Percentiles rank a stretch among this genome's conserved stretches.
Evolutionary conservation across 23 red algal genomes (phyloP).

Genomic region (Gracilaria vermiculophylla): DNA sequence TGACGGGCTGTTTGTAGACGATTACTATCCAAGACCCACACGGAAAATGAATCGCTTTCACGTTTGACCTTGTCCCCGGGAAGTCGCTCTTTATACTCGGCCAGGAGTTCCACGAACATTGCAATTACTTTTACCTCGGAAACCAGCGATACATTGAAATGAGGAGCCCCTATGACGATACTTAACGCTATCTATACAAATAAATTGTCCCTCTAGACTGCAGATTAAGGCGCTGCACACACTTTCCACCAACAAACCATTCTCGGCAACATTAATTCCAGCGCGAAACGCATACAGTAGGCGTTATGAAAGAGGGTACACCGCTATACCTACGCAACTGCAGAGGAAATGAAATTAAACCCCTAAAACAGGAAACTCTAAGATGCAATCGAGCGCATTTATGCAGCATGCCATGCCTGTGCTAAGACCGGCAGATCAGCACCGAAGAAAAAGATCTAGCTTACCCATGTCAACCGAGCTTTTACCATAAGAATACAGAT

Average conservation of each 20-base stretch:
- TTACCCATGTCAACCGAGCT: conserved; percentile 11
- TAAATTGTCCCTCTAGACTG: too few relatives aligned
- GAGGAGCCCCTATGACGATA: too few relatives aligned
- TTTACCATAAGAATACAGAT: conserved; percentile 34
- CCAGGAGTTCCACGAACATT: too few relatives aligned
- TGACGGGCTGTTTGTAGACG: too few relatives aligned
- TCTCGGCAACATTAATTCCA: background rate
- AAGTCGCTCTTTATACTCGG: too few relatives aligned
- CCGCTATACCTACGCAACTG: conserved; percentile 7
- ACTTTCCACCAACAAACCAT: background rate
- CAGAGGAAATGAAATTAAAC: background rate
- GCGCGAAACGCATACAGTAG: background rate
- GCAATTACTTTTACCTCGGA: too few relatives aligned
- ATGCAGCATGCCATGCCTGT: conserved; percentile 13
- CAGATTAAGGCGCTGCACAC: too few relatives aligned
- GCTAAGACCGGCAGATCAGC: background rate
- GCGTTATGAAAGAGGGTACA: conserved; percentile 8
- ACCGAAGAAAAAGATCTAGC: background rate
- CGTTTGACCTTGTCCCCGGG: too few relatives aligned
- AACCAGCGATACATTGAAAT: too few relatives aligned
- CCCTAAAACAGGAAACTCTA: background rate
- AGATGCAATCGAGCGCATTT: background rate
- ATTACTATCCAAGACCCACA: too few relatives aligned
- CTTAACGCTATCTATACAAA: too few relatives aligned
- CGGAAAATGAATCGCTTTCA: too few relatives aligned